Percentiles rank a stretch among this genome's conserved stretches.
These are phyloP conservation scores for Pholiota molesta DNA, from an alignment of 768 basidiomycete genomes.

Conservation along the genomic window DNA sequence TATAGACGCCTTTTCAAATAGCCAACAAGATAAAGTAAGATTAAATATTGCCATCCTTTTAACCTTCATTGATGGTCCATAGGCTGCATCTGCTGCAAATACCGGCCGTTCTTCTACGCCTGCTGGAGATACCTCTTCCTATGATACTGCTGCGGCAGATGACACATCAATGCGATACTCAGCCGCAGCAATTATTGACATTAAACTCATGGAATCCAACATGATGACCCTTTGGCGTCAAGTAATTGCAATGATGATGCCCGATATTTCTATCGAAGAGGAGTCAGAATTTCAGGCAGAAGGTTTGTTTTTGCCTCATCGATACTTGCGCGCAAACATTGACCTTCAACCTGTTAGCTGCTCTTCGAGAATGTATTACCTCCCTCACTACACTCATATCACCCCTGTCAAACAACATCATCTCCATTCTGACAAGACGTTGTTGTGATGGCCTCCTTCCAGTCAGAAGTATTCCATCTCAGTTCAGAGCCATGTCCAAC, in stretches of 20 bases:
- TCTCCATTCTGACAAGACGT: constrained; percentile 73
- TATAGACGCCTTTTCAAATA: constrained; percentile 37
- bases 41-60: constrained; percentile 1
- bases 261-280: constrained; percentile 40
- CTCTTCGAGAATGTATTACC: constrained; percentile 55
- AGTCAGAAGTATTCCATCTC: constrained; percentile 87
- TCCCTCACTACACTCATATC: constrained; percentile 53
- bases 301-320: constrained; percentile 42
- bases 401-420: constrained; percentile 63
- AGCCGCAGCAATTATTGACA: constrained; percentile 69
- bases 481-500: constrained; percentile 84
- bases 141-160: constrained; percentile 61
- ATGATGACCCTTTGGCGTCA: constrained; percentile 66
- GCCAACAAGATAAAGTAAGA: constrained; percentile 35
- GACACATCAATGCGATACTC: constrained; percentile 69
- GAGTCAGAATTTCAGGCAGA: constrained; percentile 43
- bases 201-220: constrained; percentile 57
- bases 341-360: constrained; percentile 40
- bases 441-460: constrained; percentile 84
- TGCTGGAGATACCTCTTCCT: constrained; percentile 48
- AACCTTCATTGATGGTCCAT: neutral
- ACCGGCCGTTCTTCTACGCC: constrained; percentile 55
- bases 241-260: constrained; percentile 65
- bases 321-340: neutral
- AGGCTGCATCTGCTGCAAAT: constrained; percentile 26